Evolutionary conservation across 2,329 filamentous ascomycete species (phyloP), one percentile per base, ranked within the genome.

Genomic region (Neofusicoccum kwambonambiense): DNA sequence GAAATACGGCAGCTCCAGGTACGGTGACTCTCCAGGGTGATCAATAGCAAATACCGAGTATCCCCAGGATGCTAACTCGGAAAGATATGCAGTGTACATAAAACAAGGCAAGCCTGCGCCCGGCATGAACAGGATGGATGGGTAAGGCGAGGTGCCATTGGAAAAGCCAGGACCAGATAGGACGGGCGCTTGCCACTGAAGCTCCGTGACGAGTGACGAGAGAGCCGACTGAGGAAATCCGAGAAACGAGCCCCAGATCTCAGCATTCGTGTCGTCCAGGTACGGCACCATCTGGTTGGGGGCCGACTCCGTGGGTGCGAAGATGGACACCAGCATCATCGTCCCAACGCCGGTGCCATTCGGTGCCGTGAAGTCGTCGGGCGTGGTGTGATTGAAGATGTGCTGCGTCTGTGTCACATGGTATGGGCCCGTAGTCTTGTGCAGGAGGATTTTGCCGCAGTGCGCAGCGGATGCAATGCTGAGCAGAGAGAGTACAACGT

Each of bases 371-470:
- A 69, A 67, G 49, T 73, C 71, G 31, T 73, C 67, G 3, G 44
- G 67, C 0, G 69, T 73, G 6, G 64, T 71, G 52, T 71, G 68
- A 62, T 70, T 69, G 67, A 74, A 70, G 35, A 72, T 52, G 31
- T 72, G 67, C 27, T 73, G 70, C 8, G 54, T 70, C 17, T 67
- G 68, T 1, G 70, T 70, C 2, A 73, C 72, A 15, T 70, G 58
- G 52, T 72, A 72, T 0, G 68, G 69, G 6, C 72, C 71, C 11
- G 65, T 68, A 8, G 70, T 70, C 22, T 57, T n/a, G 39, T 57
- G 41, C 6, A 57, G 54, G 9, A 35, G 7, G 8, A 44, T 15
- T 6, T 35, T 27, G 6, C 7, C 27, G 27, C 27, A 31, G 27
- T 31, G 27, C 6, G 27, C 27, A 7, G 27, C 27, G 27, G 27